Conservation (phyloP, 2,329 filamentous ascomycete species). For the Aspergillus brasiliensis region DNA sequence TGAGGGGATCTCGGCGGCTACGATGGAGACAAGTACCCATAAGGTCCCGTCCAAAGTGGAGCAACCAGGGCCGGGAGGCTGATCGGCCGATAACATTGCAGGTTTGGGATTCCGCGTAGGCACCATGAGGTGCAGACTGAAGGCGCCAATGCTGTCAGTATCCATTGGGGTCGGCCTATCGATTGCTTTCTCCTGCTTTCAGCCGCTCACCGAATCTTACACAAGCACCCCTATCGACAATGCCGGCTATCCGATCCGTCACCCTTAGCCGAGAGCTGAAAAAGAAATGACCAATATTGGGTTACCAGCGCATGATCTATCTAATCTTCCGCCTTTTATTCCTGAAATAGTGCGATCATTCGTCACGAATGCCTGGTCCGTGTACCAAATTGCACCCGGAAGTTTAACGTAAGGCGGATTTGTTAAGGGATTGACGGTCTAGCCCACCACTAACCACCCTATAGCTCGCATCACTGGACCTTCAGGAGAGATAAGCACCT, state of each 20-base stretch:
- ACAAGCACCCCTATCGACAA: not conserved
- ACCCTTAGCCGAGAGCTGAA: not conserved
- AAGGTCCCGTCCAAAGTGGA: not conserved
- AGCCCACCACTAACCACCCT: not conserved
- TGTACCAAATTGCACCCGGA: not conserved
- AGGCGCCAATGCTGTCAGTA: not conserved
- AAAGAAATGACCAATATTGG: slow-evolving; percentile 3
- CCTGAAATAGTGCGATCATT: not conserved
- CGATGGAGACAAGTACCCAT: not conserved
- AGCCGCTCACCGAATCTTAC: not conserved
- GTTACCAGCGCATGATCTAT: not conserved
- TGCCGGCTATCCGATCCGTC: not conserved
- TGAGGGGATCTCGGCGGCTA: not conserved
- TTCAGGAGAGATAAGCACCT: not conserved
- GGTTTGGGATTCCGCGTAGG: not conserved
- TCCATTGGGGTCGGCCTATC: not conserved
- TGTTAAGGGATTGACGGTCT: not conserved
- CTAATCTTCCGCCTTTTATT: not conserved
- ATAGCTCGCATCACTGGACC: not conserved
- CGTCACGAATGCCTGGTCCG: not conserved
- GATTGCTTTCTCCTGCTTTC: not conserved
- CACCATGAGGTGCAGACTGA: not conserved
- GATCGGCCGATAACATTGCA: not conserved
- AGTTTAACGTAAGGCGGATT: not conserved
- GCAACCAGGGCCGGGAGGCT: not conserved